phyloP scores from a whole-genome alignment of 129 eudicot genomes.

The Saposhnikovia divaricata region DNA sequence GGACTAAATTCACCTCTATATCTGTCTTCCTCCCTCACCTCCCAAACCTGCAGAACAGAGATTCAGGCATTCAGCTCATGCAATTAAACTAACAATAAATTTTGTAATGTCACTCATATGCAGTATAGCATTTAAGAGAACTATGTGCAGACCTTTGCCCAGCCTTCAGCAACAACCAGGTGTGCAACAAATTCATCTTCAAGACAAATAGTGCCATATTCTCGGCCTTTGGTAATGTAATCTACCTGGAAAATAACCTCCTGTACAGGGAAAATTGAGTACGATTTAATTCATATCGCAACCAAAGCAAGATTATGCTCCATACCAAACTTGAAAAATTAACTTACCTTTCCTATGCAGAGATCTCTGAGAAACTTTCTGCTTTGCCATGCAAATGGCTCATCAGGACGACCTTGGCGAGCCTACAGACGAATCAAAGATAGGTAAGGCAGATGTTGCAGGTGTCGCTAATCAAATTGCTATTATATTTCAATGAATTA shows the following conservation, averaged over 20 bases:
- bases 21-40: conserved; percentile 33
- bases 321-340: not conserved
- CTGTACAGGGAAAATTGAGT: conserved; percentile 25
- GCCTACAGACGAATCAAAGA: conserved; percentile 39
- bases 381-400: conserved; percentile 97
- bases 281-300: not conserved
- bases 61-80: not conserved
- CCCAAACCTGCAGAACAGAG: conserved; percentile 61
- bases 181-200: conserved; percentile 60
- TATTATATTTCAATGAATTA: no score
- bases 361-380: conserved; percentile 77
- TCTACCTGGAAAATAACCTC: conserved; percentile 71
- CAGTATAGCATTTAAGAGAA: not conserved
- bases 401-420: conserved; percentile 77
- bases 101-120: not conserved
- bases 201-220: conserved; percentile 68
- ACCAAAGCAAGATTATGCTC: not conserved
- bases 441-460: not conserved
- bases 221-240: conserved; percentile 63
- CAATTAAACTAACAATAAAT: conserved; percentile 5
- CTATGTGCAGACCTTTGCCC: conserved; percentile 66
- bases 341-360: conserved; percentile 74
- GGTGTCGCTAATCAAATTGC: no score
- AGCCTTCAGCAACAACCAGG: conserved; percentile 76
- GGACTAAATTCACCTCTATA: conserved; percentile 72